A percentile compares a stretch with the other conserved stretches of the same genome.
phyloP scores from a whole-genome alignment of 2,329 filamentous ascomycete species.

The Onygenales sp. region DNA sequence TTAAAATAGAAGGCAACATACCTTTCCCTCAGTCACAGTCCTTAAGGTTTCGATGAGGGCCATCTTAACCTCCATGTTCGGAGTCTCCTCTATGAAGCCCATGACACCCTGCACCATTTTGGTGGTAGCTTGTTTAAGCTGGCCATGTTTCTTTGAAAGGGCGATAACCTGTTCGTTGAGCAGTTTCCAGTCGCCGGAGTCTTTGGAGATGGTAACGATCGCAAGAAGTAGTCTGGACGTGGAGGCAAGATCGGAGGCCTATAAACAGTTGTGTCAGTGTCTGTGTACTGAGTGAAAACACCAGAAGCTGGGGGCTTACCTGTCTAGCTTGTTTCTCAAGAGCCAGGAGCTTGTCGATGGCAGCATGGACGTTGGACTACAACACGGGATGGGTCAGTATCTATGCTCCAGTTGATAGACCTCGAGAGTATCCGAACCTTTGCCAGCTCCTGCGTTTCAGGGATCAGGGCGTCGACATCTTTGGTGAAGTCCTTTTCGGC shows the following conservation, averaged over 20 bases:
- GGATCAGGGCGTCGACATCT: conserved; percentile 84
- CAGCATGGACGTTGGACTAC: conserved; percentile 62
- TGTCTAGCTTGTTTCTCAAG: conserved; percentile 98
- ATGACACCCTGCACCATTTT: conserved; percentile 98
- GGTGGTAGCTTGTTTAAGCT: conserved; percentile 97
- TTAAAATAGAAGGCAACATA: conserved; percentile 23
- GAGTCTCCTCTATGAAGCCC: conserved; percentile 78
- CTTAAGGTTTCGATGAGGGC: conserved; percentile 89
- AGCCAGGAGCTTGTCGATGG: conserved; percentile 83
- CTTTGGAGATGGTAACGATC: conserved; percentile 90
- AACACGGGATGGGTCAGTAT: conserved; percentile 8
- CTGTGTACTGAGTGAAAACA: conserved; percentile 2
- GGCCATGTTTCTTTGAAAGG: conserved; percentile 98
- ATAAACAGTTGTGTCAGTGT: conserved; percentile 6
- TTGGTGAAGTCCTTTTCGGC: conserved; percentile 99
- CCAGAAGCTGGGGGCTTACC: conserved; percentile 41
- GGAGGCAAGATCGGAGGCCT: conserved; percentile 93
- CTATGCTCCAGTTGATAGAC: neutral
- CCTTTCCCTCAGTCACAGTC: conserved; percentile 95
- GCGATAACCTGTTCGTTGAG: conserved; percentile 94
- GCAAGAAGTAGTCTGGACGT: conserved; percentile 79
- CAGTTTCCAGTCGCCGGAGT: conserved; percentile 83
- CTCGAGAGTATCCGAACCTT: conserved; percentile 48
- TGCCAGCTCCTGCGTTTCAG: conserved; percentile 81
- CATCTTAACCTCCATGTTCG: conserved; percentile 77